phyloP scores from a whole-genome alignment of 352 stramenopile species.

The Phytophthora citrophthora region DNA sequence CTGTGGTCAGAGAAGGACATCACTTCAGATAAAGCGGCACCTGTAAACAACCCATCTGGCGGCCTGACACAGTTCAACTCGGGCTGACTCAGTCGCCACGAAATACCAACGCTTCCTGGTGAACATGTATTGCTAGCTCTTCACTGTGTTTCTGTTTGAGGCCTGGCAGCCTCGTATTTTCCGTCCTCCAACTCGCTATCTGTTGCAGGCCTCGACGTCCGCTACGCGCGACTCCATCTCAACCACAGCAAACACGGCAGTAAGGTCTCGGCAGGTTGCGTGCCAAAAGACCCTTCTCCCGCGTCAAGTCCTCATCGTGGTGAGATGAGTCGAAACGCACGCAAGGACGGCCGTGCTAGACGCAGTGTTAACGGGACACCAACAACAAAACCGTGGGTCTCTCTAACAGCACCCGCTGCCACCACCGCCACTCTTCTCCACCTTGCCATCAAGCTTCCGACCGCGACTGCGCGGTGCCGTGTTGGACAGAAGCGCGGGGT shows the following conservation, averaged over 20 bases:
- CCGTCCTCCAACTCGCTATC: slow-evolving; percentile 2
- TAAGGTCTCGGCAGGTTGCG: slow-evolving; percentile 8
- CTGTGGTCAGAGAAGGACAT: slow-evolving; percentile 9
- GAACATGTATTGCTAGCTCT: slow-evolving; percentile 38
- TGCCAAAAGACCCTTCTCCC: slow-evolving; percentile 15
- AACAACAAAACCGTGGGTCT: slow-evolving; percentile 37
- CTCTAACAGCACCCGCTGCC: slow-evolving; percentile 67
- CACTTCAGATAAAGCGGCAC: slow-evolving; percentile 3
- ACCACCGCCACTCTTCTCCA: slow-evolving; percentile 59
- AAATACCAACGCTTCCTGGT: slow-evolving; percentile 16
- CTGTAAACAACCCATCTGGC: slow-evolving; percentile 7
- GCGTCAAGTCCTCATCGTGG: slow-evolving; percentile 11
- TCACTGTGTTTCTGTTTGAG: slow-evolving; percentile 20
- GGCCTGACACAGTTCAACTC: slow-evolving; percentile 3
- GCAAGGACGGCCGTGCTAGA: slow-evolving; percentile 10
- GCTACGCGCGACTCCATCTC: neutral
- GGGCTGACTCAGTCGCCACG: slow-evolving; percentile 16
- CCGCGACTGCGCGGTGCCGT: slow-evolving; percentile 76
- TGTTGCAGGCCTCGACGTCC: slow-evolving; percentile 1
- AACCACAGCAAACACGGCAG: slow-evolving; percentile 7
- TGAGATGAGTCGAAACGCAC: slow-evolving; percentile 23
- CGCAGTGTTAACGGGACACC: slow-evolving; percentile 12
- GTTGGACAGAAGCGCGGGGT: slow-evolving; percentile 89
- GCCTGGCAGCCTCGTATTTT: neutral
- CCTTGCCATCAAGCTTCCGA: slow-evolving; percentile 62